Base-by-base conservation (phyloP, 768 basidiomycete species). In the Boletus subparvulus region DNA sequence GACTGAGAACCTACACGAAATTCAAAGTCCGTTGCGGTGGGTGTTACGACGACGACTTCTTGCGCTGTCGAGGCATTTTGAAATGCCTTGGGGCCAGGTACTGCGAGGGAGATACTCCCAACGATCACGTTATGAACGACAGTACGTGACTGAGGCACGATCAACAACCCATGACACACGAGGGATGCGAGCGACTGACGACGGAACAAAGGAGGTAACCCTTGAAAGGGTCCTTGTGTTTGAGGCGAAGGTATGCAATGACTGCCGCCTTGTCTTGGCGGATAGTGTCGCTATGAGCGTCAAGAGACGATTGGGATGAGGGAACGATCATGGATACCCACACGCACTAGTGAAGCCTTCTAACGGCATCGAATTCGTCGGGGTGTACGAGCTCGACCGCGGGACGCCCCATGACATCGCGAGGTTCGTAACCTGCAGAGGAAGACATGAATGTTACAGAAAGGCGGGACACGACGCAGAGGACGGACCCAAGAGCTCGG, bases 11-110 rank as follows among this genome's bases (percentile, higher is more conserved):
- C 63, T 63, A 84, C 83, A 58, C 79, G 74, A 65, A 81, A 80
- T 61, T 84, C 77, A 55, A 83, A 80, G 61, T 80, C 79, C 26
- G 74, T 69, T 7, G 80, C 79, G 28, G 70, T 74, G 36, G 88
- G 87, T 1, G 87, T 83, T 50, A 91, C 80, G 32, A 92, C 83
- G 19, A 83, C 83, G 59, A 92, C 83, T 73, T 92, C 90, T 71
- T 90, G 88, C 0, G 90, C 90, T 0, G 90, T 92, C 14, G 89
- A 89, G 16, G 87, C 87, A 64, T 86, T 90, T 65, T 91, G 87
- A 63, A 91, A 77, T 0, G 88, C 85, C 67, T 90, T 90, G 24
- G 83, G 82, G 9, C 86, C 85, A 10, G 88, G 85, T 44, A 81
- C 80, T 5, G 89, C 89, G 65, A 87, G 89, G 1, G 90, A 90